Evolutionary conservation across 306 rosid species (phyloP).

Genomic region (Acacia crassicarpa): DNA sequence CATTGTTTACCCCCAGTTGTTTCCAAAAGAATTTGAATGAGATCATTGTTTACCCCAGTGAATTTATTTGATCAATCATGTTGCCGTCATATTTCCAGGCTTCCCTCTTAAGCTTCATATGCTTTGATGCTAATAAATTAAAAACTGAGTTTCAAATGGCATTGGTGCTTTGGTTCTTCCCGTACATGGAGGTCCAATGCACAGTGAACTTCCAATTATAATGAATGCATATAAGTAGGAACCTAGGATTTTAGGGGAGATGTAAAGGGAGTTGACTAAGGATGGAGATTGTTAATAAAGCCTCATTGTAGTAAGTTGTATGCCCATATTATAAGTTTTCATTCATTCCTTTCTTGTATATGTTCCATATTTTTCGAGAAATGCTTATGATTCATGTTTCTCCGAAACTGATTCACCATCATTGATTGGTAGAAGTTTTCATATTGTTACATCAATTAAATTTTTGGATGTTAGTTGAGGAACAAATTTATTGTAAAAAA

Average conservation of each 20-base stretch:
- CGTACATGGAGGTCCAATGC: constrained; percentile 2
- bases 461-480: constrained; percentile 1
- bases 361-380: neutral
- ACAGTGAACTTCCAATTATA: constrained; percentile 1
- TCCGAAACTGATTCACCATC: constrained; percentile 7
- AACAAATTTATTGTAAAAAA: neutral
- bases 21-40: neutral
- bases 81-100: neutral
- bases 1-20: too few relatives aligned
- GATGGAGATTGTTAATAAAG: neutral
- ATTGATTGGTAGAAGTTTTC: neutral
- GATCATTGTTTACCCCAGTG: neutral
- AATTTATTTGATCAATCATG: neutral
- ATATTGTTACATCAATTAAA: neutral
- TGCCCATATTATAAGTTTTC: neutral
- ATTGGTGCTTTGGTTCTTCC: neutral
- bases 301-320: neutral
- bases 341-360: neutral
- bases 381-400: neutral
- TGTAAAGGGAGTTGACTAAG: neutral
- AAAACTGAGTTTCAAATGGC: neutral
- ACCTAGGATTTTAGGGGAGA: constrained; percentile 7
- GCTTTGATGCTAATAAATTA: neutral
- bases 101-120: neutral
- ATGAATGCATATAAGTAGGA: neutral